Evolutionary conservation across 2,329 filamentous ascomycete genomes (phyloP).

Genomic region (Myotisia sp.): DNA sequence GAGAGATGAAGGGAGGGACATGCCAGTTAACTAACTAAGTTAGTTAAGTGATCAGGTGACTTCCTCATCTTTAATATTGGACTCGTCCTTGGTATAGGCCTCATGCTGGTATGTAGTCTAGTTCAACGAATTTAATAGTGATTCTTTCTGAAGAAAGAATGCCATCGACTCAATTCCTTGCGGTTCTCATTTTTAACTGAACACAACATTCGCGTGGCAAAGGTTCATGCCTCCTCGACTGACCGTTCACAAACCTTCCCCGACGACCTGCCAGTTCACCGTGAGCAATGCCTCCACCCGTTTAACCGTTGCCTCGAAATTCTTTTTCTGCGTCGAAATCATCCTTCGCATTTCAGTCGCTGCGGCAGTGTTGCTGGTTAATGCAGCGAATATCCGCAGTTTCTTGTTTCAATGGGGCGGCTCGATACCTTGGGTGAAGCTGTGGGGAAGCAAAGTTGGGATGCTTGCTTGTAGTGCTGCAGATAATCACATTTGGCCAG

Average conservation of each 20-base stretch:
- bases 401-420: constrained; percentile 18
- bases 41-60: too few relatives aligned
- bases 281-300: constrained; percentile 60
- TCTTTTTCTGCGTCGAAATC: constrained; percentile 32
- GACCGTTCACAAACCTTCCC: constrained; percentile 45
- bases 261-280: constrained; percentile 83
- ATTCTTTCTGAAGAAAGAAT: too few relatives aligned
- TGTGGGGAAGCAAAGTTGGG: constrained; percentile 25
- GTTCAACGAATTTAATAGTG: too few relatives aligned
- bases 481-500: constrained; percentile 29
- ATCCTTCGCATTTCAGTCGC: constrained; percentile 33
- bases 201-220: too few relatives aligned
- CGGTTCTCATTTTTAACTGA: too few relatives aligned
- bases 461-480: constrained; percentile 22
- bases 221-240: constrained; percentile 48
- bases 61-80: too few relatives aligned
- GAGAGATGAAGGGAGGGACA: too few relatives aligned
- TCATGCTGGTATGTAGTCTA: neutral
- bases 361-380: constrained; percentile 25
- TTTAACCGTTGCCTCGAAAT: constrained; percentile 32
- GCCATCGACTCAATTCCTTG: too few relatives aligned
- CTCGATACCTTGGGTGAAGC: constrained; percentile 18
- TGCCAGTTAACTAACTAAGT: too few relatives aligned
- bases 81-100: too few relatives aligned
- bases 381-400: constrained; percentile 22